These are phyloP conservation scores for Polymyxa betae DNA, from an alignment of 208 protist species.

Conservation along the genomic window DNA sequence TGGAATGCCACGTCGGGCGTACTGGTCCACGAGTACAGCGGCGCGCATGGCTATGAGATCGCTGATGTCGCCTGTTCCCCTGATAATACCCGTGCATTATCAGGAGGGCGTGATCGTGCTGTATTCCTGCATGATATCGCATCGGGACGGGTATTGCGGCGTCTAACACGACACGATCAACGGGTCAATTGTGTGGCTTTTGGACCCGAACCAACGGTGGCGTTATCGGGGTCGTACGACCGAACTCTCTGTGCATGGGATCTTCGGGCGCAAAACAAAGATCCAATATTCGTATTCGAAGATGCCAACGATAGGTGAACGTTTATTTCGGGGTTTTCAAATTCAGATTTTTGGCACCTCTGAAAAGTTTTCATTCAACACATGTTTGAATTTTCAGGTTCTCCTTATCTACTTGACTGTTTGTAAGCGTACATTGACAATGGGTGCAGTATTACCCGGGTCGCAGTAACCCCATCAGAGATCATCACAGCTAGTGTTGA, in stretches of 20 bases:
- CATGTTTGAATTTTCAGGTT: too few species aligned
- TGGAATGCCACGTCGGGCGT: neutral
- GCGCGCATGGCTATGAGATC: slow-evolving; percentile 59
- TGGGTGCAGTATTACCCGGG: slow-evolving; percentile 47
- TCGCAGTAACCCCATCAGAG: neutral
- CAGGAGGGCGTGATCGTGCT: slow-evolving; percentile 59
- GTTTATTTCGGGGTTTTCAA: neutral
- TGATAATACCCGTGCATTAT: slow-evolving; percentile 61
- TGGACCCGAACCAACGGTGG: slow-evolving; percentile 48
- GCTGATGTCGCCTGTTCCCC: slow-evolving; percentile 49
- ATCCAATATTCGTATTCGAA: slow-evolving; percentile 63
- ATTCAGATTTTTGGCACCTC: too few species aligned
- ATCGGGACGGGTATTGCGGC: neutral
- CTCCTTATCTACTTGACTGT: too few species aligned
- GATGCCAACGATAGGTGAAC: slow-evolving; percentile 57
- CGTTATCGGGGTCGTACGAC: slow-evolving; percentile 66
- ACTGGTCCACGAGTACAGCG: neutral
- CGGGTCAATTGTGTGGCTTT: slow-evolving; percentile 63
- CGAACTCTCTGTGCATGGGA: slow-evolving; percentile 61
- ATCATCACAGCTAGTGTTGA: slow-evolving; percentile 64
- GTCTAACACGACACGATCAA: slow-evolving; percentile 54
- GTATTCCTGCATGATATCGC: slow-evolving; percentile 65
- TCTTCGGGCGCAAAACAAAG: neutral
- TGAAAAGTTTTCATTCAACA: too few species aligned
- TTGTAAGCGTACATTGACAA: too few species aligned